Conservation (phyloP, 768 basidiomycete species). For the Udeniomyces megalosporus region DNA sequence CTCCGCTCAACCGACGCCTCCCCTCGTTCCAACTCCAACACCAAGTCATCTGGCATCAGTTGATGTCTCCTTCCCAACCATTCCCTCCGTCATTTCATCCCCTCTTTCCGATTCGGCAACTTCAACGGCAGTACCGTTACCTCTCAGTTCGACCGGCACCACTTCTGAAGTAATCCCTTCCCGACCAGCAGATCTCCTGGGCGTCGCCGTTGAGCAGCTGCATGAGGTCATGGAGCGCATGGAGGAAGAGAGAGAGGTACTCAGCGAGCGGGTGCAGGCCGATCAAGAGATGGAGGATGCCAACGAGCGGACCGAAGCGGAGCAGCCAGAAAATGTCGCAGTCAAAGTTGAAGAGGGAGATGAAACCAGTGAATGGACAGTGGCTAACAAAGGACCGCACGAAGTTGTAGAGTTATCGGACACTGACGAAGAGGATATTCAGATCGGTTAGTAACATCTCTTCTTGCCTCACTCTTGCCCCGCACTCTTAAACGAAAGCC, state of each 20-base stretch:
- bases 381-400: not conserved
- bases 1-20: too few species aligned
- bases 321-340: not conserved
- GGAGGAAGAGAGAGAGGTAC: slow-evolving; percentile 3
- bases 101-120: not conserved
- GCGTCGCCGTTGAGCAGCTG: not conserved
- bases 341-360: not conserved
- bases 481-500: too few species aligned
- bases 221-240: not conserved
- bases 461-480: too few species aligned
- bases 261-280: not conserved
- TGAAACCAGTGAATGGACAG: not conserved
- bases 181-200: not conserved
- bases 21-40: not conserved
- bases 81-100: not conserved
- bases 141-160: not conserved
- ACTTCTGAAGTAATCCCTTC: not conserved
- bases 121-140: too few species aligned
- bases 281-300: not conserved
- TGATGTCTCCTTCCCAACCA: not conserved
- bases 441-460: too few species aligned
- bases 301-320: not conserved
- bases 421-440: too few species aligned
- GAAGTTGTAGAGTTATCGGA: not conserved
- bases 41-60: not conserved